Evolutionary conservation across 371 early-diverging fungal genomes (phyloP).

Genomic region (Mortierella sp.): DNA sequence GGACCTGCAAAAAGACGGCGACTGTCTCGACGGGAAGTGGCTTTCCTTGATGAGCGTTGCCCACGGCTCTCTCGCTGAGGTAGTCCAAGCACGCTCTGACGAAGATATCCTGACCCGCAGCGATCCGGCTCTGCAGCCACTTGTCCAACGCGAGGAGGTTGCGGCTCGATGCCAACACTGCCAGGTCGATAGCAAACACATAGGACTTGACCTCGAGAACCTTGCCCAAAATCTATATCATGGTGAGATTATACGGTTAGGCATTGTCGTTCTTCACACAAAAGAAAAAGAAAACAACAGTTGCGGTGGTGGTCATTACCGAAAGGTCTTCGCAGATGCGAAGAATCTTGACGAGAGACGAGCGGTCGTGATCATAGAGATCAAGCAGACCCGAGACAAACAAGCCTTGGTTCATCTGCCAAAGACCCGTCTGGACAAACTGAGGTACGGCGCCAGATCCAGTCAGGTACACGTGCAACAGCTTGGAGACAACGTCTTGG

Average conservation of each 20-base stretch:
- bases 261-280: background rate
- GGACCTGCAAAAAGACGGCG: constrained; percentile 76
- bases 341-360: constrained; percentile 79
- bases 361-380: constrained; percentile 80
- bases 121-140: constrained; percentile 86
- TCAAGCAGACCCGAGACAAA: constrained; percentile 78
- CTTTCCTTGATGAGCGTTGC: constrained; percentile 30
- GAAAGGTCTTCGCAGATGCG: constrained; percentile 88
- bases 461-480: constrained; percentile 77
- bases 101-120: constrained; percentile 77
- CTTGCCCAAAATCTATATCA: constrained; percentile 71
- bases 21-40: constrained; percentile 77
- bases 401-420: constrained; percentile 76
- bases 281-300: background rate
- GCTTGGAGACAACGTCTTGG: constrained; percentile 75
- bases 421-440: constrained; percentile 81
- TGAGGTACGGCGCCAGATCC: constrained; percentile 74
- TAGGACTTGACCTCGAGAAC: constrained; percentile 81
- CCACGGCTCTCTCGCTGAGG: constrained; percentile 75
- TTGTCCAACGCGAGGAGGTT: constrained; percentile 89
- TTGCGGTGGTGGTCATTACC: constrained; percentile 56
- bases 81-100: constrained; percentile 83
- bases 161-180: constrained; percentile 84
- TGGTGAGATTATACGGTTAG: background rate
- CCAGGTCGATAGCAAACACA: constrained; percentile 86